phyloP scores from a whole-genome alignment of 345 rosid species.

The Lepidium sativum region DNA sequence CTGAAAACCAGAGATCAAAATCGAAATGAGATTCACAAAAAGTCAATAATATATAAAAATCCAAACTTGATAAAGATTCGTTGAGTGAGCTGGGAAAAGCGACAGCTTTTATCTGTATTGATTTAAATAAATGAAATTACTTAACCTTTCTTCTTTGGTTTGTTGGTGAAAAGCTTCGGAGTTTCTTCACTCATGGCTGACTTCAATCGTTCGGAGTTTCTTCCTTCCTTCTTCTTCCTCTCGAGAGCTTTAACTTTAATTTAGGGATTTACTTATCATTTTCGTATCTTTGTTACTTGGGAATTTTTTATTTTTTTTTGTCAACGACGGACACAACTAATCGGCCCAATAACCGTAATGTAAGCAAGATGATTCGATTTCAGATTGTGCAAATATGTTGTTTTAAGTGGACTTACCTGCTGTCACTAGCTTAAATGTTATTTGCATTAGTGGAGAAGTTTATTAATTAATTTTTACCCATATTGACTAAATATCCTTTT shows the following conservation, averaged over 20 bases:
- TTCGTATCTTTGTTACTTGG: not conserved
- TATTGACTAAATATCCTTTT: no score
- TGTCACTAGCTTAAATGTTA: no score
- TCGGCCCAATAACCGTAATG: no score
- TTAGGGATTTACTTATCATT: not conserved
- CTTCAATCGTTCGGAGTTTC: not conserved
- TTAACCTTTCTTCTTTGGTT: slow-evolving; percentile 55
- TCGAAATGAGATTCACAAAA: slow-evolving; percentile 6
- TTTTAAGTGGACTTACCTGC: no score
- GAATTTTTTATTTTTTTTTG: no score
- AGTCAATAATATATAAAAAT: not conserved
- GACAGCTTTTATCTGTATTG: not conserved
- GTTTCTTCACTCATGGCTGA: slow-evolving; percentile 45
- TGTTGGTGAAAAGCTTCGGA: slow-evolving; percentile 66
- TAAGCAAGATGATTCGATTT: no score
- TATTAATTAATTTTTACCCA: no score
- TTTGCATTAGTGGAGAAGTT: no score
- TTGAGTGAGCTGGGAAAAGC: slow-evolving; percentile 15
- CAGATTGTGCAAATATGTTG: no score
- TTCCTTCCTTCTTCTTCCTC: not conserved
- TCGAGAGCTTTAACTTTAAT: not conserved
- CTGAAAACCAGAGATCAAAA: slow-evolving; percentile 14
- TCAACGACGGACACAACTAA: no score
- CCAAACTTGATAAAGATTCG: slow-evolving; percentile 2
- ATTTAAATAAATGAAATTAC: not conserved